phyloP scores from a whole-genome alignment of 2,329 filamentous ascomycete species.

The Cryphonectria parasitica region DNA sequence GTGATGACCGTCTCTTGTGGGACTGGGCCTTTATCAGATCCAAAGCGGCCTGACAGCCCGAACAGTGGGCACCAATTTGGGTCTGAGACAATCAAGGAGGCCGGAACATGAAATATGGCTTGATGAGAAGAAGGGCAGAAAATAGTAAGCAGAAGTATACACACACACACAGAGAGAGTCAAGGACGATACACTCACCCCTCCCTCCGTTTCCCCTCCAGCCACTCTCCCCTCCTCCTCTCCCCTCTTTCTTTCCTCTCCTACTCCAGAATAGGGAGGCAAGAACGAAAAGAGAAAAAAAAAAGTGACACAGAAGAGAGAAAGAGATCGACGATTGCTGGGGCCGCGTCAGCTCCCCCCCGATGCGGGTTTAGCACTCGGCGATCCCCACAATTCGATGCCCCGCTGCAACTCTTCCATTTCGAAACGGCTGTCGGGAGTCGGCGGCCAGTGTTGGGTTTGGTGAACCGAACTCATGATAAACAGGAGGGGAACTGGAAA shows the following conservation, averaged over 20 bases:
- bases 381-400: conserved; percentile 2
- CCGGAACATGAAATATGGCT: not conserved
- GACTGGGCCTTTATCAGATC: not conserved
- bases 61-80: not conserved
- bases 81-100: not conserved
- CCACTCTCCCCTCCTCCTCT: not conserved
- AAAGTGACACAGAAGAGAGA: not conserved
- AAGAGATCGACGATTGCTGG: not conserved
- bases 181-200: not conserved
- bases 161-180: not conserved
- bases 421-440: conserved; percentile 9
- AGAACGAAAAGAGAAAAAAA: not conserved
- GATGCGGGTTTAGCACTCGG: not conserved
- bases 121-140: not conserved
- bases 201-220: no score
- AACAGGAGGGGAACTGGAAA: not conserved
- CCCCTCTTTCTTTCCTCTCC: not conserved
- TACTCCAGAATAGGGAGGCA: not conserved
- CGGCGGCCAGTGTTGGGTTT: conserved; percentile 2
- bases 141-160: not conserved
- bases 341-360: conserved; percentile 11
- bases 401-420: not conserved
- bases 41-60: not conserved
- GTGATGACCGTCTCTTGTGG: not conserved
- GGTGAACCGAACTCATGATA: not conserved